These are phyloP conservation scores for Flaveria robusta DNA, from an alignment of 129 eudicot species.

Conservation along the genomic window DNA sequence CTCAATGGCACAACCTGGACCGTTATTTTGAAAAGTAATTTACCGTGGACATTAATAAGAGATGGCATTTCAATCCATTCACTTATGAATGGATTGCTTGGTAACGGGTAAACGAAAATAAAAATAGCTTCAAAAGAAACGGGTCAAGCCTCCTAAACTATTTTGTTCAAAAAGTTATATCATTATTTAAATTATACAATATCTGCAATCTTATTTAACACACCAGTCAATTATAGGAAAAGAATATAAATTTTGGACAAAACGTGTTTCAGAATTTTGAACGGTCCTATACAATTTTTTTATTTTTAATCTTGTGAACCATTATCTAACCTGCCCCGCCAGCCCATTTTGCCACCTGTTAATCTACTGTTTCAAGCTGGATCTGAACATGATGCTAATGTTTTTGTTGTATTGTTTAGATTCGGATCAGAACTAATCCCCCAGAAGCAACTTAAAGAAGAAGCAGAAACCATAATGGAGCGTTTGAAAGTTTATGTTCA, in stretches of 20 bases:
- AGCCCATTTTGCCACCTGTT: not conserved
- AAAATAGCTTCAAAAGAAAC: conserved; percentile 1
- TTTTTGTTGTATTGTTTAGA: conserved; percentile 41
- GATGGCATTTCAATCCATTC: not conserved
- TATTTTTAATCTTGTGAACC: not conserved
- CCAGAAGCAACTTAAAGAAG: conserved; percentile 79
- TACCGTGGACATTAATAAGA: conserved; percentile 2
- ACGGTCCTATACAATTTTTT: not conserved
- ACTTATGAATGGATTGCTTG: not conserved
- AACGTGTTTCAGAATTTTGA: not conserved
- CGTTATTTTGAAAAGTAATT: conserved; percentile 92
- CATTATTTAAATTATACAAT: not conserved
- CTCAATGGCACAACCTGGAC: conserved; percentile 98
- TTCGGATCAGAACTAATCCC: conserved; percentile 72
- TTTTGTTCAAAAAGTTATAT: not conserved
- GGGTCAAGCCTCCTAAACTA: not conserved
- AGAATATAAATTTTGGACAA: conserved; percentile 3
- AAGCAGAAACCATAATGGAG: conserved; percentile 77
- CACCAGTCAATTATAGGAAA: not conserved
- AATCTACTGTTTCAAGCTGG: conserved; percentile 18
- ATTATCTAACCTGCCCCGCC: not conserved
- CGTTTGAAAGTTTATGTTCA: conserved; percentile 80
- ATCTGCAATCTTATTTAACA: not conserved
- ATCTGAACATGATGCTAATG: conserved; percentile 26
- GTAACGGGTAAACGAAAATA: not conserved